phyloP scores from a whole-genome alignment of 179 eudicot genomes.

The Actinidia arguta region DNA sequence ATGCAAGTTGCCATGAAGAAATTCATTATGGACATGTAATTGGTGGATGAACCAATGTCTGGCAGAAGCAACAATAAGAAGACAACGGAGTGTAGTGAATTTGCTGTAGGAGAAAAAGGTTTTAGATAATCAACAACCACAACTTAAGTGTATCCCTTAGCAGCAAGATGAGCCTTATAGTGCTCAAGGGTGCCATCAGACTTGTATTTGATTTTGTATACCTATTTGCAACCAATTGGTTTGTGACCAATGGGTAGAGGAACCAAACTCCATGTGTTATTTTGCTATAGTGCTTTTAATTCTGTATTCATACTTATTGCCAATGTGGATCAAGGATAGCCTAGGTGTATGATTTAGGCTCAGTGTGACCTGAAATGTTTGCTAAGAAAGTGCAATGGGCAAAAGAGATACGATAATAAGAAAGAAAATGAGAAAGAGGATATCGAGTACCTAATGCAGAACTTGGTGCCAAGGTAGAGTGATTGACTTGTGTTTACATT shows the following conservation, averaged over 20 bases:
- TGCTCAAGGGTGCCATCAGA: neutral
- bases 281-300: neutral
- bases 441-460: neutral
- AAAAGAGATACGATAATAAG: neutral
- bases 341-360: neutral
- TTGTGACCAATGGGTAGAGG: neutral
- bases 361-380: neutral
- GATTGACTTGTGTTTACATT: neutral
- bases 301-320: neutral
- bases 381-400: constrained; percentile 7
- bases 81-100: neutral
- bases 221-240: constrained; percentile 12
- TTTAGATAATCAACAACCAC: neutral
- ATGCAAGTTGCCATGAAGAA: neutral
- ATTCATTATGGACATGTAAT: neutral
- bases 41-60: neutral
- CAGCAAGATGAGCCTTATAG: constrained; percentile 7
- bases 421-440: constrained; percentile 8
- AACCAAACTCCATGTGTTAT: neutral
- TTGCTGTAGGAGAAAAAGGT: neutral
- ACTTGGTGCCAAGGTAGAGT: neutral
- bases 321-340: constrained; percentile 3
- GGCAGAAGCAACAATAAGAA: neutral
- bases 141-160: neutral
- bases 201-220: neutral